phyloP scores from a whole-genome alignment of 129 eudicot species.

The Escallonia rubra region DNA sequence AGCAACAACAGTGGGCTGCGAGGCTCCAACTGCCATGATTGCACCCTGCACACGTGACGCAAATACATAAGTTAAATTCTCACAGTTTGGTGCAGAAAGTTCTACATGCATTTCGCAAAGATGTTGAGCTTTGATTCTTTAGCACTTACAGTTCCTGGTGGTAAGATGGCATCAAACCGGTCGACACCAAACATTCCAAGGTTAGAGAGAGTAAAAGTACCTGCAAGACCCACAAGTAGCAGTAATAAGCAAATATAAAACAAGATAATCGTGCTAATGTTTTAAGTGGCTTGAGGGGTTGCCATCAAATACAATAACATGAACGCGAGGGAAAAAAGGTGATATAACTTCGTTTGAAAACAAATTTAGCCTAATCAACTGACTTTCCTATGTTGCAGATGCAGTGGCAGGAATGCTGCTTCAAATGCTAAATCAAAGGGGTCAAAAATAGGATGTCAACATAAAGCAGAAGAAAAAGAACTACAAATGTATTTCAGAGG shows the following conservation, averaged over 20 bases:
- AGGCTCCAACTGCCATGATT: slow-evolving; percentile 97
- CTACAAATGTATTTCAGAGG: no score
- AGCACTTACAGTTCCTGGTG: slow-evolving; percentile 95
- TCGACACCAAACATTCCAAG: slow-evolving; percentile 99
- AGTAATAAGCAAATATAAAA: not conserved
- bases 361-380: no score
- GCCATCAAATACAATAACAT: not conserved
- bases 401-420: no score
- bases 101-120: not conserved
- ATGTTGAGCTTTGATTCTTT: not conserved
- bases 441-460: no score
- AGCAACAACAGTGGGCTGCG: slow-evolving; percentile 85
- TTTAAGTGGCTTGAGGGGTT: not conserved
- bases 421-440: no score
- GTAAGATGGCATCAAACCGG: slow-evolving; percentile 98
- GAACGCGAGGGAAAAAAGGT: no score
- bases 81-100: not conserved
- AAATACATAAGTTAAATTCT: not conserved
- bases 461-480: no score
- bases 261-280: not conserved
- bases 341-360: no score
- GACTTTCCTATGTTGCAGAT: no score
- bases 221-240: slow-evolving; percentile 38
- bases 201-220: slow-evolving; percentile 95
- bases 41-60: slow-evolving; percentile 66